Evolutionary conservation across 2,329 filamentous ascomycete genomes (phyloP).

Genomic region (Beauveria bassiana): DNA sequence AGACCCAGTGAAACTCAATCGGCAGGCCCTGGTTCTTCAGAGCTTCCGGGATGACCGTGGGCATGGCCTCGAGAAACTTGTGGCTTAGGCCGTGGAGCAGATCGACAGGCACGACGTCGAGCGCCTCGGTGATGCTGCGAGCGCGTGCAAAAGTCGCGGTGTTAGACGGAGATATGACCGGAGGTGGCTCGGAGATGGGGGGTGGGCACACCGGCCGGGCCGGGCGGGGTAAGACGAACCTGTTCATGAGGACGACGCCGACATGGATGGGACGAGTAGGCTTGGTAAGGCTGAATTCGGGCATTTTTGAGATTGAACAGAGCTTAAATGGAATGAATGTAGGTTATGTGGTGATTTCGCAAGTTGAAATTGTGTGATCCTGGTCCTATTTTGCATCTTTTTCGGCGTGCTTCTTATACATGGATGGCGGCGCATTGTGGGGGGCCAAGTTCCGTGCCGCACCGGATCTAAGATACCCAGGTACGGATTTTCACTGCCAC

Average conservation of each 20-base stretch:
- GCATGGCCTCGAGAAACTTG: constrained; percentile 14
- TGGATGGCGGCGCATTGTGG: neutral
- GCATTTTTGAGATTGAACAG: neutral
- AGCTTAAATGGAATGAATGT: neutral
- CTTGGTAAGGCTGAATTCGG: constrained; percentile 17
- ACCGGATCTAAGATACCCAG: neutral
- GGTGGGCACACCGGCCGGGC: too few relatives aligned
- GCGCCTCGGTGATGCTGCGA: constrained; percentile 24
- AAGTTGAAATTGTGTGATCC: neutral
- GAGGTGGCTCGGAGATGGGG: too few relatives aligned
- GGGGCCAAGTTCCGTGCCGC: neutral
- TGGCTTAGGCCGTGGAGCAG: constrained; percentile 18
- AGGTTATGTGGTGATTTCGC: neutral
- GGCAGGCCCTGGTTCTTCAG: constrained; percentile 19
- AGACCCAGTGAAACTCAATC: constrained; percentile 28
- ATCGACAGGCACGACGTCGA: constrained; percentile 29
- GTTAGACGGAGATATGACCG: neutral
- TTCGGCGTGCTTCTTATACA: constrained; percentile 1
- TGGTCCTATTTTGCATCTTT: neutral
- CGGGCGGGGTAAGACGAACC: constrained; percentile 13
- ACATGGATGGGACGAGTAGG: constrained; percentile 20
- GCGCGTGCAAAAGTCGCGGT: neutral
- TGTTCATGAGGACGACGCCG: constrained; percentile 23
- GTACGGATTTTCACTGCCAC: neutral
- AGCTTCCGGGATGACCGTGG: constrained; percentile 13